These are phyloP conservation scores for Colletotrichum kahawae DNA, from an alignment of 2,329 filamentous ascomycete genomes.

Conservation along the genomic window DNA sequence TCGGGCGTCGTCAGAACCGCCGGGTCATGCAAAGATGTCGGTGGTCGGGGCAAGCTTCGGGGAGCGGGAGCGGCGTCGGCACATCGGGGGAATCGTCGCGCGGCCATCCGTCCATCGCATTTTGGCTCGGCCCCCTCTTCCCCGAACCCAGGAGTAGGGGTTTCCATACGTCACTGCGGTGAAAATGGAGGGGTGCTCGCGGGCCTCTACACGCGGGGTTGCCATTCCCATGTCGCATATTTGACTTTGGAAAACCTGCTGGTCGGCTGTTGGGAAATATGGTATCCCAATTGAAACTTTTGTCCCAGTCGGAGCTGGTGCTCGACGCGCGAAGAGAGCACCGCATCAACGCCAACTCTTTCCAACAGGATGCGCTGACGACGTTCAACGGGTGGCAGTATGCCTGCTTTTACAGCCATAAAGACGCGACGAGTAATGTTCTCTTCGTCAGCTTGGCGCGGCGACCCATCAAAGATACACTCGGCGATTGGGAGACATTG, in stretches of 20 bases:
- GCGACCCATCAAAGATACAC: not conserved
- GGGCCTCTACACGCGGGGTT: not conserved
- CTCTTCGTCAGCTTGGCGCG: conserved; percentile 11
- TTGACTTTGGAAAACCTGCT: not conserved
- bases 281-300: not conserved
- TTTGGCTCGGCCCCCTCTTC: not conserved
- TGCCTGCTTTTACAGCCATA: conserved; percentile 10
- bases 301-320: not conserved
- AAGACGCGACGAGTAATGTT: not conserved
- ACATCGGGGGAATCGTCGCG: conserved; percentile 8
- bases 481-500: conserved; percentile 4
- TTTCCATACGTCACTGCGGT: conserved; percentile 5
- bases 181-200: not conserved
- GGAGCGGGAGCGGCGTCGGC: not conserved
- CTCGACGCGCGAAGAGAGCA: conserved; percentile 14
- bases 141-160: not conserved
- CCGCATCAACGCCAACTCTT: conserved; percentile 18
- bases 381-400: conserved; percentile 19
- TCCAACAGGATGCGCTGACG: conserved; percentile 18
- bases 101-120: not conserved
- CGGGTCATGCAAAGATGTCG: not conserved
- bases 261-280: not conserved
- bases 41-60: conserved; percentile 7
- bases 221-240: not conserved
- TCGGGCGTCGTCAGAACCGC: conserved; percentile 6